Evolutionary conservation across 1,284 basidiomycete species (phyloP).

Genomic region (Tylopilus orsonianus): DNA sequence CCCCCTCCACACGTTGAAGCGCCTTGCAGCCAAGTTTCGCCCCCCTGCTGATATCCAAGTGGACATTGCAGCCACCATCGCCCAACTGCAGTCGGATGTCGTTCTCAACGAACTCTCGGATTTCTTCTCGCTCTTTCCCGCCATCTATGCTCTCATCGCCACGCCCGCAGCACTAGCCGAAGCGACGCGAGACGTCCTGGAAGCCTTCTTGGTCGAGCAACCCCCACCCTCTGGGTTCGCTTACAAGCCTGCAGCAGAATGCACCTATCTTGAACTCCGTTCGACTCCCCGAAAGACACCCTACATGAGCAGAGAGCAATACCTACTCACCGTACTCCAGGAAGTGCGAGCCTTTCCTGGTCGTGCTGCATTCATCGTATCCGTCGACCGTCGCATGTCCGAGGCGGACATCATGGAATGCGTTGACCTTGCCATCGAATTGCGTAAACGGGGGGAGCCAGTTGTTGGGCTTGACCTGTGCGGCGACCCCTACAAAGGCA

Average conservation of each 20-base stretch:
- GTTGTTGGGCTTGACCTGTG: conserved; percentile 82
- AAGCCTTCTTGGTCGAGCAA: conserved; percentile 48
- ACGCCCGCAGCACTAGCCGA: conserved; percentile 50
- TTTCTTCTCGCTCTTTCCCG: conserved; percentile 74
- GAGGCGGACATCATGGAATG: conserved; percentile 50
- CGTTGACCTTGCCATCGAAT: conserved; percentile 52
- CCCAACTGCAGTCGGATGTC: conserved; percentile 48
- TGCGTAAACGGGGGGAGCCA: conserved; percentile 57
- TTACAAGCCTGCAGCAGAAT: conserved; percentile 40
- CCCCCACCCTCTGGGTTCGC: conserved; percentile 24
- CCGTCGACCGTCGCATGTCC: conserved; percentile 68
- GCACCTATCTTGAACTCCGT: conserved; percentile 71
- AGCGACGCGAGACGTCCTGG: conserved; percentile 63
- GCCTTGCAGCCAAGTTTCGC: conserved; percentile 55
- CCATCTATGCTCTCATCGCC: conserved; percentile 74
- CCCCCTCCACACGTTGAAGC: conserved; percentile 61
- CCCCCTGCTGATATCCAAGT: conserved; percentile 18
- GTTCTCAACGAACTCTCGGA: conserved; percentile 56
- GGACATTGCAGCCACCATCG: conserved; percentile 17
- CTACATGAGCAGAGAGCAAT: conserved; percentile 54
- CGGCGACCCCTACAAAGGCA: conserved; percentile 68
- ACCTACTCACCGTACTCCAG: conserved; percentile 64
- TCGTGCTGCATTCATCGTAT: conserved; percentile 64
- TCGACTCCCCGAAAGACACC: conserved; percentile 63
- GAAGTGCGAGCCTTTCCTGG: conserved; percentile 60